Conservation (phyloP, 2,329 filamentous ascomycete genomes). For the Pseudocercospora cruenta region DNA sequence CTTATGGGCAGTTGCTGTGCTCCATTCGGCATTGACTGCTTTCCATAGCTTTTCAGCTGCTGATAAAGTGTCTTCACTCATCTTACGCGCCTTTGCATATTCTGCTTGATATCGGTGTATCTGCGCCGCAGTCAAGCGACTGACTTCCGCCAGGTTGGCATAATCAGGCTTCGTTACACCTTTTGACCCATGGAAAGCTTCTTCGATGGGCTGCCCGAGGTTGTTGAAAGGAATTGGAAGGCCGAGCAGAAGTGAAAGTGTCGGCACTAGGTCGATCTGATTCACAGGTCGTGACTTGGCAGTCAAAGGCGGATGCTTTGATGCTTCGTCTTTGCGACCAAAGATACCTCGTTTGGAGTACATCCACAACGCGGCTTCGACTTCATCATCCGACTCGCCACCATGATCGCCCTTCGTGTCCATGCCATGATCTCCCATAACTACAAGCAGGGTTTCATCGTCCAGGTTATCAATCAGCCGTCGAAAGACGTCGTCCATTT, state of each 20-base stretch:
- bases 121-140: slow-evolving; percentile 77
- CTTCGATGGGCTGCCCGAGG: slow-evolving; percentile 87
- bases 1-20: slow-evolving; percentile 38
- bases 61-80: slow-evolving; percentile 63
- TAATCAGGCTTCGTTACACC: slow-evolving; percentile 61
- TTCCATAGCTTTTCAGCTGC: slow-evolving; percentile 59
- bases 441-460: slow-evolving; percentile 82
- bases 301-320: slow-evolving; percentile 62
- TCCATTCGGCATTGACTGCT: slow-evolving; percentile 60
- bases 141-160: slow-evolving; percentile 74
- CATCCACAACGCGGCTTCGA: slow-evolving; percentile 97
- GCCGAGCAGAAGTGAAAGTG: slow-evolving; percentile 81
- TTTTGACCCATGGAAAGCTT: slow-evolving; percentile 74
- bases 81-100: slow-evolving; percentile 74
- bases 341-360: slow-evolving; percentile 88
- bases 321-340: slow-evolving; percentile 70
- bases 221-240: slow-evolving; percentile 97
- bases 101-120: slow-evolving; percentile 86
- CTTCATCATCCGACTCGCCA: slow-evolving; percentile 95
- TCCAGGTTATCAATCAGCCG: slow-evolving; percentile 74
- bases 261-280: slow-evolving; percentile 96
- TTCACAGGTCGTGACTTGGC: slow-evolving; percentile 75
- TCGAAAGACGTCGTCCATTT: slow-evolving; percentile 84
- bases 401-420: slow-evolving; percentile 96
- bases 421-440: slow-evolving; percentile 99